Conservation (phyloP, 352 stramenopile genomes). For the Blastocystis hominis region DNA sequence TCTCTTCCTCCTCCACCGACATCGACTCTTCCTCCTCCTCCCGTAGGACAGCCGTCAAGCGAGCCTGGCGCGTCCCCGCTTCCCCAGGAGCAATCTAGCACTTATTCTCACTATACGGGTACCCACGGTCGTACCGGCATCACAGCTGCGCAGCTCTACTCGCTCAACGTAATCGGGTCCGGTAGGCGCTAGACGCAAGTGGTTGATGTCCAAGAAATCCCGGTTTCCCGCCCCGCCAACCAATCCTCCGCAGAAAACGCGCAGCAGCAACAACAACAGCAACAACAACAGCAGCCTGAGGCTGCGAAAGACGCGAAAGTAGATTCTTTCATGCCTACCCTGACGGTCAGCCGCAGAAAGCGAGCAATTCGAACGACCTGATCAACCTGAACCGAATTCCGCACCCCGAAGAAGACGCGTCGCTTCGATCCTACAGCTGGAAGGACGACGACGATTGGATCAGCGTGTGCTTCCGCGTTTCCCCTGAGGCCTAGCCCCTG, state of each 20-base stretch:
- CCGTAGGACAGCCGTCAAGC: not conserved
- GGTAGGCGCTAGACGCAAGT: not conserved
- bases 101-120: not conserved
- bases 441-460: constrained; percentile 23
- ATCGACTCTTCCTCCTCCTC: not conserved
- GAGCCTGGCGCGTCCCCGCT: not conserved
- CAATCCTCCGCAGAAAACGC: not conserved
- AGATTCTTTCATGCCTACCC: not conserved
- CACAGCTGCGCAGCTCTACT: constrained; percentile 42
- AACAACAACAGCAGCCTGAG: not conserved
- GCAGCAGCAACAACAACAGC: too few species aligned
- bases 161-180: constrained; percentile 7
- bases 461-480: not conserved
- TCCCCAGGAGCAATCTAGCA: not conserved
- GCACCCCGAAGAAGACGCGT: constrained; percentile 36
- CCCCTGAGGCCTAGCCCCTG: not conserved
- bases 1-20: not conserved
- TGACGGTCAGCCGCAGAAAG: constrained; percentile 1
- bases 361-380: constrained; percentile 1
- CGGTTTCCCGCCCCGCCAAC: not conserved
- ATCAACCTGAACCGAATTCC: constrained; percentile 56
- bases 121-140: not conserved
- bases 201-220: not conserved
- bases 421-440: not conserved
- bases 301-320: not conserved